These are phyloP conservation scores for Claviceps quebecensis DNA, from an alignment of 2,329 filamentous ascomycete genomes.

Conservation along the genomic window DNA sequence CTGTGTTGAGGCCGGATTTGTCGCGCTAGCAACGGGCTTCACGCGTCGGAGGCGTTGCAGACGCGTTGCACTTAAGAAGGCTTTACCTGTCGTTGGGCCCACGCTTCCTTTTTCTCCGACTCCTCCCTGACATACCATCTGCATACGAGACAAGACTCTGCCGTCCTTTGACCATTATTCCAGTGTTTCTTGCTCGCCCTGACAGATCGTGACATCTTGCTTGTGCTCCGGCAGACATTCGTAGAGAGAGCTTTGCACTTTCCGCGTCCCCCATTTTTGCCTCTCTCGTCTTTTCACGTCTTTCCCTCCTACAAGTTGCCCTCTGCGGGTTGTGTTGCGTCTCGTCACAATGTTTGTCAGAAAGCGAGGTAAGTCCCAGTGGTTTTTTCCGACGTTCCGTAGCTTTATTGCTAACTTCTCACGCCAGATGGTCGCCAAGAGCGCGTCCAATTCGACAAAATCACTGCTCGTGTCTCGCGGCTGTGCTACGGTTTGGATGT, in stretches of 20 bases:
- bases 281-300: neutral
- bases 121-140: neutral
- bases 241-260: conserved; percentile 12
- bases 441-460: conserved; percentile 99
- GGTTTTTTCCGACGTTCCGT: neutral
- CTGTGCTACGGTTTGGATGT: conserved; percentile 95
- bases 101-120: conserved; percentile 9
- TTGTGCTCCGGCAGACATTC: conserved; percentile 12
- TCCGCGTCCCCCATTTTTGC: conserved; percentile 9
- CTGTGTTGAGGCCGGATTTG: conserved; percentile 9
- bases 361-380: conserved; percentile 41
- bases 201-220: conserved; percentile 9
- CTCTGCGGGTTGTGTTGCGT: conserved; percentile 10
- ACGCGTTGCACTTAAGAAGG: conserved; percentile 24
- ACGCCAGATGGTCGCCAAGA: conserved; percentile 89
- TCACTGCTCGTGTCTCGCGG: conserved; percentile 93
- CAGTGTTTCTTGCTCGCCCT: conserved; percentile 2
- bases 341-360: conserved; percentile 43
- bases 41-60: conserved; percentile 15
- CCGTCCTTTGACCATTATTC: neutral
- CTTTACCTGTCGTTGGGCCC: conserved; percentile 10
- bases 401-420: conserved; percentile 16
- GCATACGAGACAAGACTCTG: too few relatives aligned
- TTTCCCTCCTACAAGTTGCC: conserved; percentile 8
- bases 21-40: conserved; percentile 20